These are phyloP conservation scores for Ophiostoma populinum DNA, from an alignment of 2,329 filamentous ascomycete genomes.

Conservation along the genomic window DNA sequence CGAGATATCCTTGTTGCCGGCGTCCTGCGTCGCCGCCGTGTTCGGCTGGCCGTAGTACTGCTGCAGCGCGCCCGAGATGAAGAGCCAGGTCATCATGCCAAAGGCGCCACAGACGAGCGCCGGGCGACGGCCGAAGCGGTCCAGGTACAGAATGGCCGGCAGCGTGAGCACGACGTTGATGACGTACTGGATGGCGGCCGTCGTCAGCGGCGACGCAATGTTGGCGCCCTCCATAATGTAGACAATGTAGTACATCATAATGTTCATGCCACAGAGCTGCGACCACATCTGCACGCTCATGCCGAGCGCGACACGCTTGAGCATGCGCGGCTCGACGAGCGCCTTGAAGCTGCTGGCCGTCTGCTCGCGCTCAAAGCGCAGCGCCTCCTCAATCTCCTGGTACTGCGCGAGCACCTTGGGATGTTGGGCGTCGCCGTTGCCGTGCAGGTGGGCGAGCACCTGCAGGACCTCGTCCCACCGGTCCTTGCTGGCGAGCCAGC, in stretches of 20 bases:
- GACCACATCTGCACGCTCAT: conserved; percentile 43
- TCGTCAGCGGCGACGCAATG: conserved; percentile 38
- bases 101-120: conserved; percentile 37
- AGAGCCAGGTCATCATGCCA: conserved; percentile 42
- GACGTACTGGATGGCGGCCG: conserved; percentile 44
- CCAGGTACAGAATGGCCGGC: conserved; percentile 42
- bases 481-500: conserved; percentile 53
- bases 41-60: conserved; percentile 38
- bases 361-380: conserved; percentile 36
- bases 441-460: conserved; percentile 42
- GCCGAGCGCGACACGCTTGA: conserved; percentile 38
- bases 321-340: conserved; percentile 31
- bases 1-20: conserved; percentile 30
- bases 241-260: conserved; percentile 41
- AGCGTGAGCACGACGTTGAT: conserved; percentile 44
- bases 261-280: conserved; percentile 42
- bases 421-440: conserved; percentile 34
- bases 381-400: conserved; percentile 38
- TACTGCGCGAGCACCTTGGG: conserved; percentile 46
- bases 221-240: conserved; percentile 42
- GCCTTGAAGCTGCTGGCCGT: conserved; percentile 30
- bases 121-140: conserved; percentile 39
- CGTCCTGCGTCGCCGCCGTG: conserved; percentile 19
- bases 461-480: conserved; percentile 47
- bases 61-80: conserved; percentile 43